Evolutionary conservation across 2,329 filamentous ascomycete genomes (phyloP).

Genomic region (Fusarium lateritium): DNA sequence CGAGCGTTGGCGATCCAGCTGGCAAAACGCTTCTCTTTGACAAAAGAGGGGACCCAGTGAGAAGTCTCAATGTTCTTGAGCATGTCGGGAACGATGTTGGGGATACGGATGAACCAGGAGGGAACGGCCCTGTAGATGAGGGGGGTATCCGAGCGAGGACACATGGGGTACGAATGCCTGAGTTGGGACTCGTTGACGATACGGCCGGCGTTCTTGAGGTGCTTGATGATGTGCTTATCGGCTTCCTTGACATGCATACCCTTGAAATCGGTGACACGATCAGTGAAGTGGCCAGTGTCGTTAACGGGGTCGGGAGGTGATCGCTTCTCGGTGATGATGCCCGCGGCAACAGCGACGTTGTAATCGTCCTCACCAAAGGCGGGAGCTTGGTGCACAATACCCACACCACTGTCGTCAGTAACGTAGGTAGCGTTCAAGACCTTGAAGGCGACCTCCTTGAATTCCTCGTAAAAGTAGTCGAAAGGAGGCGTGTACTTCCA

Average conservation of each 20-base stretch:
- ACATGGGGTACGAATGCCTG: slow-evolving; percentile 93
- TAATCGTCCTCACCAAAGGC: slow-evolving; percentile 98
- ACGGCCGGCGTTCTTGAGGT: slow-evolving; percentile 82
- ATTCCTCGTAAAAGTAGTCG: slow-evolving; percentile 90
- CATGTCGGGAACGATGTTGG: slow-evolving; percentile 87
- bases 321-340: slow-evolving; percentile 82
- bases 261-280: slow-evolving; percentile 82
- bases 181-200: slow-evolving; percentile 89
- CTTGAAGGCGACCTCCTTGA: slow-evolving; percentile 86
- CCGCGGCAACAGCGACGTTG: slow-evolving; percentile 81
- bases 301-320: slow-evolving; percentile 94
- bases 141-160: slow-evolving; percentile 94
- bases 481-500: slow-evolving; percentile 94
- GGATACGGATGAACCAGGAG: slow-evolving; percentile 94
- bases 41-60: slow-evolving; percentile 91
- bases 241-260: slow-evolving; percentile 93
- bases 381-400: slow-evolving; percentile 93
- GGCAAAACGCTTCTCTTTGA: slow-evolving; percentile 91
- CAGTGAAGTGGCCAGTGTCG: slow-evolving; percentile 83
- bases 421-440: slow-evolving; percentile 90
- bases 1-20: slow-evolving; percentile 93
- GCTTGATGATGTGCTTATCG: slow-evolving; percentile 93
- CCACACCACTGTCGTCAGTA: slow-evolving; percentile 89
- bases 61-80: slow-evolving; percentile 90
- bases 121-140: slow-evolving; percentile 93